Evolutionary conservation across 345 rosid species (phyloP).

Genomic region (Xanthoceras sorbifolium): DNA sequence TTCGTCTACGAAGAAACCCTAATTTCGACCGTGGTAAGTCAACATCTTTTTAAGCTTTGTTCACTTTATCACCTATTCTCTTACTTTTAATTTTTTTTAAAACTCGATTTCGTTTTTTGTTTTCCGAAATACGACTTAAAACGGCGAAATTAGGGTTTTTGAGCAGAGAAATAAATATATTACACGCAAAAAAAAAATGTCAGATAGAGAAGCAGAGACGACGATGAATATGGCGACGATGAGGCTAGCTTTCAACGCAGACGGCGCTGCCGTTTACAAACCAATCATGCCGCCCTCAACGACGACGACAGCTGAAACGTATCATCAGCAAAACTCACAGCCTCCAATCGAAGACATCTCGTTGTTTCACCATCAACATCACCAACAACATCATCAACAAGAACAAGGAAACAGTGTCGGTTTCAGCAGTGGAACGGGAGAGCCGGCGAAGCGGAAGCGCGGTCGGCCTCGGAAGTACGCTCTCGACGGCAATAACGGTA

Average conservation of each 20-base stretch:
- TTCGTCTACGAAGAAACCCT: slow-evolving; percentile 13
- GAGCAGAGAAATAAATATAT: not conserved
- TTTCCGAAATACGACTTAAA: not conserved
- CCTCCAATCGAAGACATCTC: not conserved
- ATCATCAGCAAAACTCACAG: not conserved
- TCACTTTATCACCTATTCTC: not conserved
- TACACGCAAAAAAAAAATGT: not conserved
- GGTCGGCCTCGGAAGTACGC: slow-evolving; percentile 27
- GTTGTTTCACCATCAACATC: not conserved
- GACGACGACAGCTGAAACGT: not conserved
- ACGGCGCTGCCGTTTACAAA: slow-evolving; percentile 21
- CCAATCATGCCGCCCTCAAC: slow-evolving; percentile 19
- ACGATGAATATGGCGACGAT: slow-evolving; percentile 15
- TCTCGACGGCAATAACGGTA: not conserved
- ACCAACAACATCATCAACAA: not conserved
- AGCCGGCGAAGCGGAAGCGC: slow-evolving; percentile 24
- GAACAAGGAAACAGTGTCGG: not conserved
- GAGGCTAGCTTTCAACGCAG: slow-evolving; percentile 22
- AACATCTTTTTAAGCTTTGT: not conserved
- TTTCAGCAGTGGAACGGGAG: not conserved
- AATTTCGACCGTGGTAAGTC: slow-evolving; percentile 2
- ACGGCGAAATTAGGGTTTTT: slow-evolving; percentile 16
- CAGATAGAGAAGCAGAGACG: slow-evolving; percentile 12
- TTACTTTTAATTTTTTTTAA: not conserved
- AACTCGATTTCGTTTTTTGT: not conserved